Evolutionary conservation across 208 protist species (phyloP), one percentile per base, ranked within the genome.

Genomic region (Leptomonas pyrrhocoris): DNA sequence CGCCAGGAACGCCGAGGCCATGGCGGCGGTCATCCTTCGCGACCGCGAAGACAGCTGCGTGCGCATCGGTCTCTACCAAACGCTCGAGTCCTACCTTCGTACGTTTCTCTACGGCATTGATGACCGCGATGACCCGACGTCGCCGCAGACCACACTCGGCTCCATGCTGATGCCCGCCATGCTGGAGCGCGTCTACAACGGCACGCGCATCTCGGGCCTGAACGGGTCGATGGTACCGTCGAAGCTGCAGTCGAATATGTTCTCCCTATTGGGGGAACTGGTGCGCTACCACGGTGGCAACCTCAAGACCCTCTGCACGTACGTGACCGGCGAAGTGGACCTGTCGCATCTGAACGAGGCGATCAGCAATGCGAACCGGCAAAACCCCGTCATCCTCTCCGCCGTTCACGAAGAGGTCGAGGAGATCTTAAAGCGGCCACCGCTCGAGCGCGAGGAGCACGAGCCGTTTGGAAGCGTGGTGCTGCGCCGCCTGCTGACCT

Each of bases 161-260:
- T 34, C 77, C 13, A n/a, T 77, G 30, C 82, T 93, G 28, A 68
- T 93, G 65, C 59, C 55, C 0, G 77, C 73, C 45, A 65, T 93
- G 34, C 72, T 95, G 43, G 77, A 86, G 57, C 86, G 85, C 46
- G 56, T 95, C 56, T 95, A 93, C 82, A 95, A 95, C 66, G 89
- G 81, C 19, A 93, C 86, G 0, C 79, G 79, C 28, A 65, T 91
- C 23, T 80, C 86, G 7, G 80, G 81, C 11, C 54, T 93, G 36
- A 80, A 68, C 61, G 76, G 64, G 28, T 92, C 87, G 12, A 73
- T 95, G 63, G 55, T 55, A 51, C 85, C 85, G 16, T 38, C 71
- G 31, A 81, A 80, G 51, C 84, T 89, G 31, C 74, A 88, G 42
- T 85, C 89, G 18, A 83, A 68, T 48, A 73, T 86, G 40, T 83